These are phyloP conservation scores for Candida frijolesensis DNA, from an alignment of 1,139 yeast genomes.

Conservation along the genomic window DNA sequence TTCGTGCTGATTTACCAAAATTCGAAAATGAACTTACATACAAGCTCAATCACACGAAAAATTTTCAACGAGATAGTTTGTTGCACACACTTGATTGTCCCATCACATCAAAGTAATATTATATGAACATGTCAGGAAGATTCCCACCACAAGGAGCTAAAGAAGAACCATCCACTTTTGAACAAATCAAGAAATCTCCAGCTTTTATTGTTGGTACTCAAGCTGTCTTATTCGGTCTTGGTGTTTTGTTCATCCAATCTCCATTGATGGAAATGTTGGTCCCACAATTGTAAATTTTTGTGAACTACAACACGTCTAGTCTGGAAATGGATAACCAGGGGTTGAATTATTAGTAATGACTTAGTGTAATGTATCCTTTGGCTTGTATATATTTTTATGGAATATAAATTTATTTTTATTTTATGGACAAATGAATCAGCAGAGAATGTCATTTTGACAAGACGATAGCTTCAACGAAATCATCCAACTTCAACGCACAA, in stretches of 20 bases:
- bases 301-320: too few species aligned
- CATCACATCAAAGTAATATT: background rate
- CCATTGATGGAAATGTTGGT: constrained; percentile 81
- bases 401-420: background rate
- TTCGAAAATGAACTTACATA: constrained; percentile 7
- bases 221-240: constrained; percentile 66
- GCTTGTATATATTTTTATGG: background rate
- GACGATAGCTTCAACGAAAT: too few species aligned
- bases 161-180: constrained; percentile 39
- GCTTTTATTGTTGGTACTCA: constrained; percentile 65
- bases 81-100: background rate
- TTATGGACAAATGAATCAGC: background rate
- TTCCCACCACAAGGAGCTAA: constrained; percentile 22
- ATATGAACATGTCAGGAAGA: constrained; percentile 30
- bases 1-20: constrained; percentile 8
- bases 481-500: too few species aligned
- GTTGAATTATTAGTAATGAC: background rate
- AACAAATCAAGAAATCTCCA: constrained; percentile 62
- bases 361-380: background rate
- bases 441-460: background rate
- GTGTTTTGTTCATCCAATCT: constrained; percentile 74
- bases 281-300: constrained; percentile 57
- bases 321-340: background rate
- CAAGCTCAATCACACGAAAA: constrained; percentile 8
- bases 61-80: constrained; percentile 1